phyloP scores from a whole-genome alignment of 331 rosid species.

The Cucumis variabilis region DNA sequence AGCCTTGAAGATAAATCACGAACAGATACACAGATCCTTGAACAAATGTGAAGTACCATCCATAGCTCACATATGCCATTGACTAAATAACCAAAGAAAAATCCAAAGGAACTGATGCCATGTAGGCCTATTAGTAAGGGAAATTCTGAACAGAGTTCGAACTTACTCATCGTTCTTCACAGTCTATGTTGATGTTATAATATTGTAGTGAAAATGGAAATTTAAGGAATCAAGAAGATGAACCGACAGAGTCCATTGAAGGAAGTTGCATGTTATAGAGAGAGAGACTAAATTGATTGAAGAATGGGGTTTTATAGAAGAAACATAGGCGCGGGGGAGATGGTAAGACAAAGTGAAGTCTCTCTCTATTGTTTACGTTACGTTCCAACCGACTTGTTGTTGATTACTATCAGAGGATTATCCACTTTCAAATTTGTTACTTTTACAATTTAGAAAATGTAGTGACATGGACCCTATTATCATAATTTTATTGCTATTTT shows the following conservation, averaged over 20 bases:
- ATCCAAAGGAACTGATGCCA: slow-evolving; percentile 96
- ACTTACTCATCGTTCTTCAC: slow-evolving; percentile 78
- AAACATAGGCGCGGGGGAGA: not conserved
- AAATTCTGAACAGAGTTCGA: slow-evolving; percentile 88
- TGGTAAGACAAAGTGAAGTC: not conserved
- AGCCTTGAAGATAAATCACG: slow-evolving; percentile 93
- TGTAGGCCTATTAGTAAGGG: slow-evolving; percentile 80
- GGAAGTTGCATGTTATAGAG: slow-evolving; percentile 19
- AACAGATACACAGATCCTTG: slow-evolving; percentile 96
- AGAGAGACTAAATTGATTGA: not conserved
- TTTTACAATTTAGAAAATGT: no score
- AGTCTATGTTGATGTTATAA: slow-evolving; percentile 10
- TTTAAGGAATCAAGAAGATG: slow-evolving; percentile 10
- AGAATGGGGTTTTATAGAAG: not conserved
- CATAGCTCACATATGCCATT: slow-evolving; percentile 98
- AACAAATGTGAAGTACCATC: slow-evolving; percentile 93
- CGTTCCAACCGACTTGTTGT: not conserved
- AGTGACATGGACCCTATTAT: no score
- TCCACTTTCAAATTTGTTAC: no score
- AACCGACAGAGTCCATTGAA: not conserved
- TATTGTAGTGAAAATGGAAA: not conserved
- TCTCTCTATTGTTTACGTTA: not conserved
- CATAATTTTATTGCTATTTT: no score
- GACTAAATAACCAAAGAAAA: slow-evolving; percentile 95
- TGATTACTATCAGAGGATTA: no score